Evolutionary conservation across 2,329 filamentous ascomycete genomes (phyloP), one percentile per base, ranked within the genome.

Genomic region (Penicillium sp.): DNA sequence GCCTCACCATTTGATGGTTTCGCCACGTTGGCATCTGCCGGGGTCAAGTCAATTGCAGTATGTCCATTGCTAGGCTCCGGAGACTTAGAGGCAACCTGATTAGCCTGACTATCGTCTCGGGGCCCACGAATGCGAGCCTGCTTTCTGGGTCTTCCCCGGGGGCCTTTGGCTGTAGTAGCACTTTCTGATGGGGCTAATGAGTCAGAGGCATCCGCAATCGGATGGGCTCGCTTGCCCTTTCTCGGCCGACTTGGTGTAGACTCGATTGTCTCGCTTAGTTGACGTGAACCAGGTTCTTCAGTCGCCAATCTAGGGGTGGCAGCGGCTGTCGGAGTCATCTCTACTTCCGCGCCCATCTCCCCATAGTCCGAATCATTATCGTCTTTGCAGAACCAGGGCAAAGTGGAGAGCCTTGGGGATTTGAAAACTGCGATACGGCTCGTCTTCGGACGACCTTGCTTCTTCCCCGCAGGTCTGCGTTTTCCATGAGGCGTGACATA

Each of bases 341-440:
- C 19, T 2, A 16, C 21, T 27, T 3, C 35, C 6, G 35, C 22
- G 16, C 8, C 9, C 22, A 4, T 16, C 19, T 49, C 47, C 26
- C 58, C 46, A 14, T 50, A 43, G 14, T 60, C 53, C 4, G 57
- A 54, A 22, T 61, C 55, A 19, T 57, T 47, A 5, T 54, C 13
- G 2, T 63, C 61, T 22, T 64, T 52, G 11, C 59, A 39, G 46
- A 77, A 77, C 75, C 75, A 78, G 11, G 71, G 65, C 11, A 79
- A 50, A 16, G 69, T 61, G 26, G 55, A 49, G 24, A 78, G 47
- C 26, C 65, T 69, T 7, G 69, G 52, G 0, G 71, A 73, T 61
- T 72, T 78, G 56, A 78, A 75, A 4, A 78, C 66, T 3, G 72
- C 75, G 49, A 78, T 66, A n/a, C 72, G 69, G 44, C 74, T 76